Evolutionary conservation across 2,329 filamentous ascomycete genomes (phyloP).

Genomic region (Ceratocystis eucalypticola): DNA sequence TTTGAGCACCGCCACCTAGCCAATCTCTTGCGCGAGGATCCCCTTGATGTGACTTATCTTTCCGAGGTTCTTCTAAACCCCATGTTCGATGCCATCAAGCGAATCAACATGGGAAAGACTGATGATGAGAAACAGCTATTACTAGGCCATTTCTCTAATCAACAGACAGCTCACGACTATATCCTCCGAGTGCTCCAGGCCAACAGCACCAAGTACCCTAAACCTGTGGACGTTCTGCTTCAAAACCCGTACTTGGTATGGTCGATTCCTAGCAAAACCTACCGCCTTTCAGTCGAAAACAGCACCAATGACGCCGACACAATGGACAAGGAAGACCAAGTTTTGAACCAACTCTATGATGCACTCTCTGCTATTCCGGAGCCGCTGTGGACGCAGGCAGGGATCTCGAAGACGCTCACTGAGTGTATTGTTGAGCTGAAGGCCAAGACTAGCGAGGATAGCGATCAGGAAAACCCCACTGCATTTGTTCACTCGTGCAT

Average conservation of each 20-base stretch:
- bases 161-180: slow-evolving; percentile 12
- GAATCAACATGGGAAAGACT: not conserved
- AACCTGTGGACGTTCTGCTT: slow-evolving; percentile 21
- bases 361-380: slow-evolving; percentile 22
- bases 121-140: not conserved
- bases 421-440: slow-evolving; percentile 7
- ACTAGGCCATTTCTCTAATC: not conserved
- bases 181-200: slow-evolving; percentile 15
- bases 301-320: not conserved
- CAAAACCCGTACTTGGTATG: slow-evolving; percentile 30
- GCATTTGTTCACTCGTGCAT: slow-evolving; percentile 13
- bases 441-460: not conserved
- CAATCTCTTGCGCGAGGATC: slow-evolving; percentile 24
- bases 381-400: slow-evolving; percentile 21
- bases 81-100: slow-evolving; percentile 13
- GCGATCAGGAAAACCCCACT: not conserved
- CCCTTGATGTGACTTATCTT: slow-evolving; percentile 17
- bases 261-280: slow-evolving; percentile 26
- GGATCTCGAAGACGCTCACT: slow-evolving; percentile 23
- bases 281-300: slow-evolving; percentile 19
- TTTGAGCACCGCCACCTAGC: slow-evolving; percentile 56
- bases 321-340: not conserved
- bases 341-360: slow-evolving; percentile 16
- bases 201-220: slow-evolving; percentile 18
- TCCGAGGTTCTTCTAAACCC: slow-evolving; percentile 18